Evolutionary conservation across 345 rosid genomes (phyloP).

Genomic region (Ailanthus altissimus): DNA sequence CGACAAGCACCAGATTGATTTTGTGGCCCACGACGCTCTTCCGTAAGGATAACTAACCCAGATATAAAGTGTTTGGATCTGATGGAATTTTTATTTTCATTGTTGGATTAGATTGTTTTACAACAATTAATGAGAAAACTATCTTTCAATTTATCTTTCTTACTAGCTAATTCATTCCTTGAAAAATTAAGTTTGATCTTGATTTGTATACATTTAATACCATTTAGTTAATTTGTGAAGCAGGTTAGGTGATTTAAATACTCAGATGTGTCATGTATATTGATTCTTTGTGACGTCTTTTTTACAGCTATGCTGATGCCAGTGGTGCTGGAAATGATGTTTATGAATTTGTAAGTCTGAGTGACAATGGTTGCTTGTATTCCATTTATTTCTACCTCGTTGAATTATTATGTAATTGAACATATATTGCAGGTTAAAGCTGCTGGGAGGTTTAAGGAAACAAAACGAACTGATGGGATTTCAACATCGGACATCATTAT

Average conservation of each 20-base stretch:
- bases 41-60: conserved; percentile 55
- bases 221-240: background rate
- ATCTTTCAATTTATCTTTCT: background rate
- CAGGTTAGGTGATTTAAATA: background rate
- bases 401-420: conserved; percentile 23
- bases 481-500: conserved; percentile 91
- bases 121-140: background rate
- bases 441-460: conserved; percentile 86
- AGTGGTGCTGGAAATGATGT: conserved; percentile 92
- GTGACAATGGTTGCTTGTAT: conserved; percentile 13
- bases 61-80: background rate
- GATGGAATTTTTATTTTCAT: background rate
- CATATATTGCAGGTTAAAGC: conserved; percentile 63
- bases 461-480: conserved; percentile 89
- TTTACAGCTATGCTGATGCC: conserved; percentile 80
- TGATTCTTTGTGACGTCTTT: conserved; percentile 3
- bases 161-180: background rate
- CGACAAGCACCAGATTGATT: conserved; percentile 73
- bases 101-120: background rate
- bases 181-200: background rate
- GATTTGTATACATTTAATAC: background rate
- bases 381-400: background rate
- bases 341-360: conserved; percentile 81
- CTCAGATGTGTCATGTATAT: background rate
- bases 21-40: conserved; percentile 88